Evolutionary conservation across 2,329 filamentous ascomycete species (phyloP), one percentile per base, ranked within the genome.

Genomic region (Fusarium torulosum): DNA sequence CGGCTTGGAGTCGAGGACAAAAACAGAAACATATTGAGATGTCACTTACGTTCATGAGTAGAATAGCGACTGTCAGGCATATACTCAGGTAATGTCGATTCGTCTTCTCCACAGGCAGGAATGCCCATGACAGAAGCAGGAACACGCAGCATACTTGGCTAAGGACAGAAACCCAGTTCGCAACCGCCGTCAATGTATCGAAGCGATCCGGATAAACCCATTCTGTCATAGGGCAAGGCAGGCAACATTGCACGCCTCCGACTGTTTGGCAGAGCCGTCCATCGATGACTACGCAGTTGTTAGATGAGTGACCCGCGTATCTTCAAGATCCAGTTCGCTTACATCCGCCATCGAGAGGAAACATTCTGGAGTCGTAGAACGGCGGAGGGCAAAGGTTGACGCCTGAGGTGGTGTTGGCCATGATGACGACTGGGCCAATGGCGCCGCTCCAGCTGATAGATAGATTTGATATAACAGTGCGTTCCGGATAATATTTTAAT

Each of bases 1-100:
- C 49, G 21, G 53, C 25, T 15, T 23, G 20, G 40, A 41, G 10
- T 15, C 21, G 53, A 43, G 29, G 17, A 52, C 20, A 53, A 20
- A 20, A 27, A n/a, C 8, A 29, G 31, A 29, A 23, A 23, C 31
- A 15, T 41, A 21, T n/a, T 17, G n/a, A 35, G 33, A 8, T 20
- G 20, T 37, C n/a, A 37, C 91, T 83, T 81, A 94, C 92, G 76
- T 91, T 91, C 86, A 98, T 92, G 58, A 95, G 83, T 41, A 91
- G 81, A 40, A 95, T 88, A 6, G 88, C 92, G 43, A 92, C 79
- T 7, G 92, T 91, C 51, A 98, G 83, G 76, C 93, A 96, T 67
- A 97, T 91, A 75, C 92, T 97, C 37, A 99, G 83, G 75, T 98
- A 98, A 78, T 99, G 96, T 53, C 94, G 89, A 75, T 93, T 89